Evolutionary conservation across 169 alveolate genomes (phyloP), one percentile per base, ranked within the genome.

Genomic region (Plasmodium vinckei): DNA sequence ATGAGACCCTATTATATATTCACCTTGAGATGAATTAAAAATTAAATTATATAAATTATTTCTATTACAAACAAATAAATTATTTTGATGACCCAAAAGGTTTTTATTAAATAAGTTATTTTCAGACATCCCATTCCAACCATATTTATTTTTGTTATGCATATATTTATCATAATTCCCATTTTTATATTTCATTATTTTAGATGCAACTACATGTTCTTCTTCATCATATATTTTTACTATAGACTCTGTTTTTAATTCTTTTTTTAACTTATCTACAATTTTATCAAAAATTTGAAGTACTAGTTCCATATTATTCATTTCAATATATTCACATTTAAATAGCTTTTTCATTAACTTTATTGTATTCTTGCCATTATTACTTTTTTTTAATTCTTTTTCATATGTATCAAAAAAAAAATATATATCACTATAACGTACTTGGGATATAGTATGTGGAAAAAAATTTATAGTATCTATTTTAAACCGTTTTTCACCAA

Each of bases 321-420:
- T 25, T 17, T 79, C 89, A 23, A 79, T 49, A 47, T 46, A 59
- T 57, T 79, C 89, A 54, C 84, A 79, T 79, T 54, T 79, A 59
- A 79, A 79, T 10, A 79, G 49, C 59, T 59, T 79, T 46, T 67
- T 64, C 27, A 79, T 5, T 33, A 54, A 21, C 5, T 42, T 65
- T 10, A 79, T 15, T 5, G 68, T 15, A 10, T 79, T 68, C 21
- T 23, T 61, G 19, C 47, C 49, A n/a, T 6, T 73, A 23, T 57
- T 57, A 25, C 47, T 23, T 39, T 77, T 61, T 56, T 79, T 79
- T 65, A 60, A 44, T 79, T 79, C 54, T 53, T 79, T 79, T 51
- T 65, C 72, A 67, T 79, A 79, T 10, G 77, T 13, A 68, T 79
- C 89, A 53, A 79, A 79, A 69, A 79, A 79, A 54, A 79, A 79